These are phyloP conservation scores for Fusarium nodosum DNA, from an alignment of 2,329 filamentous ascomycete genomes.

Conservation along the genomic window DNA sequence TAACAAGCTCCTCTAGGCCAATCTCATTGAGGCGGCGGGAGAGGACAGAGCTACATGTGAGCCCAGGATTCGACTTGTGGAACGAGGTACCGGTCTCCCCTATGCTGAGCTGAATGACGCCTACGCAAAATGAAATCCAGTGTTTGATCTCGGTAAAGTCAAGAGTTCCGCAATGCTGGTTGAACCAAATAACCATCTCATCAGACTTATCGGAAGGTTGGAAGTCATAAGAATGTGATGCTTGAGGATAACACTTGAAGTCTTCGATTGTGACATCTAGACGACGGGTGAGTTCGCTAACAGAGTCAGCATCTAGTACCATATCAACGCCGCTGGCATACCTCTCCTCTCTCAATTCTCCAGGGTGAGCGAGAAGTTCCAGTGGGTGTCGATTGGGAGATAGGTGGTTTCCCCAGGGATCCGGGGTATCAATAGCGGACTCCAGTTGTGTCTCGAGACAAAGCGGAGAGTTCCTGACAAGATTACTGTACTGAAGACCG, in stretches of 20 bases:
- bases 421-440: constrained; percentile 14
- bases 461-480: constrained; percentile 11
- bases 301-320: constrained; percentile 3
- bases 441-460: constrained; percentile 20
- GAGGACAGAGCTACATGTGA: constrained; percentile 14
- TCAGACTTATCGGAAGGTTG: neutral
- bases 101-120: constrained; percentile 6
- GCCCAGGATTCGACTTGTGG: neutral
- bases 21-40: constrained; percentile 6
- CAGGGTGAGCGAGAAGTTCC: constrained; percentile 26
- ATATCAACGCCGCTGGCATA: constrained; percentile 4
- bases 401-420: constrained; percentile 40
- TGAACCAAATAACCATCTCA: constrained; percentile 23
- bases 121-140: constrained; percentile 31
- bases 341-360: constrained; percentile 12
- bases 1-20: neutral
- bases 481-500: constrained; percentile 39
- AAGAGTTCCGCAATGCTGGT: constrained; percentile 41
- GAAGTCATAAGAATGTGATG: constrained; percentile 34
- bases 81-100: neutral
- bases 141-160: constrained; percentile 19
- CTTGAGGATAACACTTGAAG: neutral
- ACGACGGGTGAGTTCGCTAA: constrained; percentile 16
- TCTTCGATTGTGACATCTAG: constrained; percentile 13
- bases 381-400: constrained; percentile 26